Conservation (phyloP, 768 basidiomycete species). For the Mycena kentingensis region DNA sequence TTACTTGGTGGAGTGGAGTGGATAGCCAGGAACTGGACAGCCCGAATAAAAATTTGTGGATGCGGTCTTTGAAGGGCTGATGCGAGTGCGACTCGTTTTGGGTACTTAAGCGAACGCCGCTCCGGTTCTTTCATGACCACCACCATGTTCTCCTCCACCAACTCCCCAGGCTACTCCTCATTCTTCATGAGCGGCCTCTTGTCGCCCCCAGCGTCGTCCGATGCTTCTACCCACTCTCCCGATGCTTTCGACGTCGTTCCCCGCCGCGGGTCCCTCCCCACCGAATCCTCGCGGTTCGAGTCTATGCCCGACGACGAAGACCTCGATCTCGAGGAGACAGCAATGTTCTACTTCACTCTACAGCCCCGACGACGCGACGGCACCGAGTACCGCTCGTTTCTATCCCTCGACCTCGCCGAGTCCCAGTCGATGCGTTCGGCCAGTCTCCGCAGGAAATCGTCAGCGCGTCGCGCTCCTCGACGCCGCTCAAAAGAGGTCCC, state of each 20-base stretch:
- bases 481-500: conserved; percentile 6
- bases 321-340: conserved; percentile 24
- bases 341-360: conserved; percentile 41
- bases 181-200: conserved; percentile 44
- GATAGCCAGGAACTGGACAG: too few relatives aligned
- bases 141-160: conserved; percentile 41
- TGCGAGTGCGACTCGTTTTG: too few relatives aligned
- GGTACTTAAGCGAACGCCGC: too few relatives aligned
- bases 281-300: conserved; percentile 21
- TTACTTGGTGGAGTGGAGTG: too few relatives aligned
- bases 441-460: conserved; percentile 34
- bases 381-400: conserved; percentile 42
- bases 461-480: neutral
- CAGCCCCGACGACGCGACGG: conserved; percentile 34
- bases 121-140: too few relatives aligned
- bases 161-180: conserved; percentile 44
- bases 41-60: too few relatives aligned
- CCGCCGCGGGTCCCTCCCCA: conserved; percentile 23
- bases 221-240: neutral
- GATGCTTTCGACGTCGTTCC: conserved; percentile 16
- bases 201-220: conserved; percentile 15
- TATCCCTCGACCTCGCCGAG: conserved; percentile 53
- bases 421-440: conserved; percentile 30
- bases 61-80: too few relatives aligned
- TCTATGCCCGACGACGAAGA: conserved; percentile 18